A percentile compares a stretch with the other conserved stretches of the same genome.
These are phyloP conservation scores for Lyophyllum shimeji DNA, from an alignment of 768 basidiomycete genomes.

Conservation along the genomic window DNA sequence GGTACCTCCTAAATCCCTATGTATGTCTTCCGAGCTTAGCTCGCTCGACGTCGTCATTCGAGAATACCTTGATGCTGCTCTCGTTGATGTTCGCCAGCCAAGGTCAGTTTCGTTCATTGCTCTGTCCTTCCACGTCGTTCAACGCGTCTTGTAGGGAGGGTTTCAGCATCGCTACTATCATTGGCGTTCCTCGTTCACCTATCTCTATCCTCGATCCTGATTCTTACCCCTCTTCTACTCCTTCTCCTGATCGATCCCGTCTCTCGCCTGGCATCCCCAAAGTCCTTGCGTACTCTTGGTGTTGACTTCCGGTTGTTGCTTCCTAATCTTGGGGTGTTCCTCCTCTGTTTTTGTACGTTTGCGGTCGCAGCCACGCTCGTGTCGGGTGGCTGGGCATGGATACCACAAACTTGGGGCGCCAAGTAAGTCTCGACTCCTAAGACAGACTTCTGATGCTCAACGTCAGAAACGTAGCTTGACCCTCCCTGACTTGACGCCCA, in stretches of 20 bases:
- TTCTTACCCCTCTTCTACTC: constrained; percentile 66
- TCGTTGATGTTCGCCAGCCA: constrained; percentile 68
- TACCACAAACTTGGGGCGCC: constrained; percentile 81
- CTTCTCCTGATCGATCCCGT: constrained; percentile 59
- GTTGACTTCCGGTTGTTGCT: constrained; percentile 27
- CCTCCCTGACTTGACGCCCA: constrained; percentile 90
- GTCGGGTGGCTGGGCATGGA: constrained; percentile 66
- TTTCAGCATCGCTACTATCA: constrained; percentile 56
- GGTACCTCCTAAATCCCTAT: constrained; percentile 92
- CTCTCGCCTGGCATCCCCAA: constrained; percentile 70
- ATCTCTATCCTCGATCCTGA: constrained; percentile 67
- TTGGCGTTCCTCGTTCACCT: constrained; percentile 74
- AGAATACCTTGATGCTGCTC: constrained; percentile 70
- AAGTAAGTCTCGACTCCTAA: constrained; percentile 47
- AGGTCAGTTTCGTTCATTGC: constrained; percentile 41
- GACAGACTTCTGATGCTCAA: neutral
- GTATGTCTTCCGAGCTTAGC: constrained; percentile 77
- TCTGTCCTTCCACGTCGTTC: neutral
- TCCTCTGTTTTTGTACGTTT: constrained; percentile 48
- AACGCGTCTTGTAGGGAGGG: constrained; percentile 45
- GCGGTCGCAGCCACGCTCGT: constrained; percentile 52
- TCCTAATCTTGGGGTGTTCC: constrained; percentile 49
- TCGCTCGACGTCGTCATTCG: constrained; percentile 78
- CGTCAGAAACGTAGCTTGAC: constrained; percentile 50
- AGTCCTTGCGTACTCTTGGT: constrained; percentile 30